A percentile compares a stretch with the other conserved stretches of the same genome.
Conservation (phyloP, 805 yeast genomes). For the Kodamaea hsintzibuensis region DNA sequence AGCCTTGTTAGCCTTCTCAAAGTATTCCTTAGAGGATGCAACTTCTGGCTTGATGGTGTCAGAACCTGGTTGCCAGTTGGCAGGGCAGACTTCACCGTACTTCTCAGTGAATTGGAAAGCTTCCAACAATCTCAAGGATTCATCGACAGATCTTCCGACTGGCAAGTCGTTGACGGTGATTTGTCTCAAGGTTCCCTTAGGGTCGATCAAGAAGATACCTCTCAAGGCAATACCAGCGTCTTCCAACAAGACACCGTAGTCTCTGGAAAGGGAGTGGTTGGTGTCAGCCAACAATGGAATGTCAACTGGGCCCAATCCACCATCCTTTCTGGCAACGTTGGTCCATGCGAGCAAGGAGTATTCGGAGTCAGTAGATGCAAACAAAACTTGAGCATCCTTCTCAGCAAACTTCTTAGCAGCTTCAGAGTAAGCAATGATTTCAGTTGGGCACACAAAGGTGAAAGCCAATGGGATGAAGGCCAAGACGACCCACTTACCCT, state of each 20-base stretch:
- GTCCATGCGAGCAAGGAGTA: slow-evolving; percentile 98
- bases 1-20: slow-evolving; percentile 59
- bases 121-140: slow-evolving; percentile 94
- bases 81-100: slow-evolving; percentile 99
- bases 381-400: slow-evolving; percentile 83
- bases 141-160: slow-evolving; percentile 98
- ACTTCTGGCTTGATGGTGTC: slow-evolving; percentile 89
- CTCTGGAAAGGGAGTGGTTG: slow-evolving; percentile 91
- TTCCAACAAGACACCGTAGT: slow-evolving; percentile 96
- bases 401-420: slow-evolving; percentile 88
- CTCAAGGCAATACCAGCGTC: slow-evolving; percentile 97
- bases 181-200: slow-evolving; percentile 93
- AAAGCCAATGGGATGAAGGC: slow-evolving; percentile 98
- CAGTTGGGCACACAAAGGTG: slow-evolving; percentile 99
- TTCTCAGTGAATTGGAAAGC: slow-evolving; percentile 99
- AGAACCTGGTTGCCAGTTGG: slow-evolving; percentile 92
- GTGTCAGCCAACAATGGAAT: slow-evolving; percentile 96
- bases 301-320: slow-evolving; percentile 95
- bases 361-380: slow-evolving; percentile 98
- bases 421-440: slow-evolving; percentile 97
- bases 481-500: slow-evolving; percentile 96
- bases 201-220: slow-evolving; percentile 98
- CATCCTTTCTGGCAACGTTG: slow-evolving; percentile 92
- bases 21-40: slow-evolving; percentile 86
- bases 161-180: slow-evolving; percentile 98